These are phyloP conservation scores for Cordyceps fumosorosea DNA, from an alignment of 2,329 filamentous ascomycete genomes.

Conservation along the genomic window DNA sequence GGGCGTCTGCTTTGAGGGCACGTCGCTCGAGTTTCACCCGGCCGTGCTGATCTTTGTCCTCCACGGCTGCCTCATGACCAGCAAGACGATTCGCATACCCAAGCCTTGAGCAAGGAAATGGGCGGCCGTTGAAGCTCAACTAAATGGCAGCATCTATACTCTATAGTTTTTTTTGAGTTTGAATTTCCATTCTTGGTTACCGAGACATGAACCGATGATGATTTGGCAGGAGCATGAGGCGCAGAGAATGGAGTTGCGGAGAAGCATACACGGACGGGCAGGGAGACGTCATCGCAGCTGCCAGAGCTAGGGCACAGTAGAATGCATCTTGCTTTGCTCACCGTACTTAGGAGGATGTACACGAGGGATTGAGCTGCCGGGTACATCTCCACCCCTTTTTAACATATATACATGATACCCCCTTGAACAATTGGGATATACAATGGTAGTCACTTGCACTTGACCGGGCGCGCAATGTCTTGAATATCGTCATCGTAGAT, in stretches of 20 bases:
- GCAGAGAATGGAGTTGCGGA: not conserved
- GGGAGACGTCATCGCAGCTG: not conserved
- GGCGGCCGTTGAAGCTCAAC: not conserved
- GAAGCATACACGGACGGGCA: not conserved
- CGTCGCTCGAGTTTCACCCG: slow-evolving; percentile 76
- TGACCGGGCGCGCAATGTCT: not conserved
- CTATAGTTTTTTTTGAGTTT: not conserved
- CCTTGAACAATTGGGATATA: slow-evolving; percentile 1
- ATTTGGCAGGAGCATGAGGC: not conserved
- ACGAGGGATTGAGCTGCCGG: not conserved
- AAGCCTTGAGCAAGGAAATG: slow-evolving; percentile 58
- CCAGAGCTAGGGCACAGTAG: too few species aligned
- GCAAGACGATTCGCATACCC: slow-evolving; percentile 88
- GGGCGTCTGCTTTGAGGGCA: slow-evolving; percentile 61
- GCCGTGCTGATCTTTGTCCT: slow-evolving; percentile 71
- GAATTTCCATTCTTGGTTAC: not conserved
- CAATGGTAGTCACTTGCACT: not conserved
- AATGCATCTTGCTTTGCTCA: not conserved
- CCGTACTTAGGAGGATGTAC: not conserved
- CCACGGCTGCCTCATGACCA: slow-evolving; percentile 93
- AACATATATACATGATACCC: slow-evolving; percentile 8
- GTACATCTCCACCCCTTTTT: not conserved
- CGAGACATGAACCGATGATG: not conserved
- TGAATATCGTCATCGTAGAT: not conserved
- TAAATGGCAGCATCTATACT: not conserved